Base-by-base conservation (phyloP, 1,139 yeast genomes). In the Debaryomyces sp. region DNA sequence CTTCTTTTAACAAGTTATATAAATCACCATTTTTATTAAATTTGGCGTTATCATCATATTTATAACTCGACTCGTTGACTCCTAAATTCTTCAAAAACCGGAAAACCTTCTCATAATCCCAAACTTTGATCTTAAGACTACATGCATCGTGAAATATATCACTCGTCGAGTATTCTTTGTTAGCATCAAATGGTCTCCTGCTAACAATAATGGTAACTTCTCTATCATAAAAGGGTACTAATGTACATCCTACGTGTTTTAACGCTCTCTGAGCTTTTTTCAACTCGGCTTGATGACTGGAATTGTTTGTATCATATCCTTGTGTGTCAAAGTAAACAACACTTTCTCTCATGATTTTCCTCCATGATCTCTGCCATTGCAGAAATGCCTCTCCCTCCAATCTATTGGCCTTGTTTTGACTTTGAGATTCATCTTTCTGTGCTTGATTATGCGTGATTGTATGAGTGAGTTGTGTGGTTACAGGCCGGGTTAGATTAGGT, bases 71-170 rank as follows among this genome's bases (percentile, higher is more conserved):
- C 26, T 57, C 57, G 35, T 53, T 60, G 10, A 70, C 83, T 40
- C 94, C 88, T 57, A 92, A 71, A 60, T 90, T 84, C 52, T 80
- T 80, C 62, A 92, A 73, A 62, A 94, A 91, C 44, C 97, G 74
- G 59, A 85, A 80, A 7, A 92, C 90, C 65, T 92, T 92, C 49
- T 89, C 96, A 59, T 82, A 85, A 43, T 87, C 84, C 97, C 98
- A 92, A 15, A 92, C 87, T 63, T 90, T 90, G 63, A 89, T 80
- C 52, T 80, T 80, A 51, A 77, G 78, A 50, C 72, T 73, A 29
- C 75, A 68, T 3, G 92, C 96, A 55, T 84, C 80, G 47, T 80
- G 75, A 56, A 89, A 80, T 22, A 89, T 82, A 64, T 88, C 96
- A 44, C 82, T 80, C 5, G 80, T 68, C 15, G 73, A 67, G 52